These are phyloP conservation scores for Mortierella sp. DNA, from an alignment of 371 early-diverging fungal species.

Conservation along the genomic window DNA sequence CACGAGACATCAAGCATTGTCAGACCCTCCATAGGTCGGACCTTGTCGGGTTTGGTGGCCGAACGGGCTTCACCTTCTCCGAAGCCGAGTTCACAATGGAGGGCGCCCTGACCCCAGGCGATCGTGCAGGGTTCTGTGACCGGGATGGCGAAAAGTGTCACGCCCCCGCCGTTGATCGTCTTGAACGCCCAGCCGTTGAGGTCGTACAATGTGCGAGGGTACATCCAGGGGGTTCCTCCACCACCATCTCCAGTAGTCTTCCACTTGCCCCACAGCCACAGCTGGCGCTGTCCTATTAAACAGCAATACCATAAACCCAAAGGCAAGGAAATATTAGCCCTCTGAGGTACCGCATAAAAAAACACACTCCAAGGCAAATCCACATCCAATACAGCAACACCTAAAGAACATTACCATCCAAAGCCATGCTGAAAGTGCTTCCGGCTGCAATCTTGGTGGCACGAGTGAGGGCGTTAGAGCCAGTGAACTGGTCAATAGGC, in stretches of 20 bases:
- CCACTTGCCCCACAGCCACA: conserved; percentile 66
- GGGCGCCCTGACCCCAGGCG: conserved; percentile 62
- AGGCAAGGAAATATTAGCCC: neutral
- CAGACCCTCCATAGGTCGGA: conserved; percentile 61
- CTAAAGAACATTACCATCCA: conserved; percentile 47
- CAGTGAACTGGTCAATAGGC: conserved; percentile 58
- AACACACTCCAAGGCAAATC: neutral
- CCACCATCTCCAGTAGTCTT: conserved; percentile 66
- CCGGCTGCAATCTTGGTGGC: conserved; percentile 60
- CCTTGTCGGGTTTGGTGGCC: conserved; percentile 60
- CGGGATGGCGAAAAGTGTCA: conserved; percentile 58
- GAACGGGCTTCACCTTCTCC: conserved; percentile 59
- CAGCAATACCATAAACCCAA: neutral
- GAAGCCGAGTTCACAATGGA: conserved; percentile 60
- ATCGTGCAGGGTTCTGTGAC: conserved; percentile 53
- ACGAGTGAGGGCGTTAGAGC: conserved; percentile 45
- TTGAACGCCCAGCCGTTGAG: conserved; percentile 62
- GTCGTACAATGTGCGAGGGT: conserved; percentile 59
- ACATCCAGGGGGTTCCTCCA: conserved; percentile 65
- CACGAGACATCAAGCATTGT: conserved; percentile 51
- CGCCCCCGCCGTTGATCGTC: conserved; percentile 57
- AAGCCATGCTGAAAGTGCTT: conserved; percentile 62
- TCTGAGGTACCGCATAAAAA: neutral
- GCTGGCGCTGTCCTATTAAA: conserved; percentile 41
- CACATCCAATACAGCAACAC: neutral